Evolutionary conservation across 345 rosid genomes (phyloP).

Genomic region (Xanthoceras sorbifolium): DNA sequence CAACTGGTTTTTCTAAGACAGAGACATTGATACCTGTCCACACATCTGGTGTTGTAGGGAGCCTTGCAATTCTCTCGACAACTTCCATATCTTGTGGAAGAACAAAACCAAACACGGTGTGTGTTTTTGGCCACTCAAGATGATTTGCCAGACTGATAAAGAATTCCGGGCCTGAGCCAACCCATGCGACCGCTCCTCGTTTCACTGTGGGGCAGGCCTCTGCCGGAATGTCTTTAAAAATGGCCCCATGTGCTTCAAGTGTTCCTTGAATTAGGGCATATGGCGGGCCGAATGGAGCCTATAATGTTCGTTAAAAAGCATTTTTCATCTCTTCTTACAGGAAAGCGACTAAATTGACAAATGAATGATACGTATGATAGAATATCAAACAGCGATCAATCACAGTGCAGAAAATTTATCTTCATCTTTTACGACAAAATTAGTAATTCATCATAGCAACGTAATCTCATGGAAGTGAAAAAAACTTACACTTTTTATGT

Average conservation of each 20-base stretch:
- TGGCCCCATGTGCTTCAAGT: conserved; percentile 46
- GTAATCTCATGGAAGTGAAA: not conserved
- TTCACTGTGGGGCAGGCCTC: conserved; percentile 44
- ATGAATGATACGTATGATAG: not conserved
- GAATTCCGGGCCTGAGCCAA: conserved; percentile 57
- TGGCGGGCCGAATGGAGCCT: conserved; percentile 63
- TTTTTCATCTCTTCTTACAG: not conserved
- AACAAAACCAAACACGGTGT: conserved; percentile 51
- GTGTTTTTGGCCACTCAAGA: conserved; percentile 46
- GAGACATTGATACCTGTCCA: conserved; percentile 53
- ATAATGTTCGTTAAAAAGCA: not conserved
- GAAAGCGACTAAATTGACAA: not conserved
- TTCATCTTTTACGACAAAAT: not conserved
- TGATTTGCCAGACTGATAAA: conserved; percentile 59
- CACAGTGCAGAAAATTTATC: not conserved
- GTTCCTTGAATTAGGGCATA: conserved; percentile 59
- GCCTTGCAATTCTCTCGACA: conserved; percentile 46
- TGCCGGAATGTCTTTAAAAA: conserved; percentile 36
- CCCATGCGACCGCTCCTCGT: conserved; percentile 61
- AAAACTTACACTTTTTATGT: conserved; percentile 37
- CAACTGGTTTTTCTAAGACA: conserved; percentile 45
- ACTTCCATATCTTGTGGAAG: conserved; percentile 53
- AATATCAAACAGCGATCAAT: not conserved
- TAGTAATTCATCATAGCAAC: not conserved
- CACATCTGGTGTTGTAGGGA: conserved; percentile 43